Evolutionary conservation across 1,139 yeast species (phyloP), one percentile per base, ranked within the genome.

Genomic region (Barnettozyma hawaiiensis): DNA sequence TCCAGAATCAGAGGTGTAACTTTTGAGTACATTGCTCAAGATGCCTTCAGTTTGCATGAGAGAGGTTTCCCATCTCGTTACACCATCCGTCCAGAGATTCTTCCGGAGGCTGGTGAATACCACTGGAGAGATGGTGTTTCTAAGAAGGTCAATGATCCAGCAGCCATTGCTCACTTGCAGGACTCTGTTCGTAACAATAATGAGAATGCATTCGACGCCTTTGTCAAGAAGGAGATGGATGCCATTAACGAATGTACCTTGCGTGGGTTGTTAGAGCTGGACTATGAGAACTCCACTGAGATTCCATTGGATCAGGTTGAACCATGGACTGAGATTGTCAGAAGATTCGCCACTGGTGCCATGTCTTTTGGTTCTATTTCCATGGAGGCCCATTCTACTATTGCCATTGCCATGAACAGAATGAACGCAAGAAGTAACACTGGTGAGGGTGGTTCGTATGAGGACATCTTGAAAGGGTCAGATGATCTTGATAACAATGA

Each of bases 91-190:
- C 90, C 92, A 23, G 64, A 73, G 37, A 66, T 65, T 29, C 74
- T 92, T 49, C 95, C 96, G 34, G 97, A 92, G 66, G 79, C 94
- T 48, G 98, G 98, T 66, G 97, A 92, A 64, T 92, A 89, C 62
- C 95, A 89, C 67, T 92, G 96, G 95, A 82, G 98, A 71, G 97
- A 92, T 62, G 97, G 97, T 62, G 98, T 97, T 53, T 96, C 87
- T 58, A 81, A 92, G 41, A 97, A 92, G 64, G 78, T 92, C 52
- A 92, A 92, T 63, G 95, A 87, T 51, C 98, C 98, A 20, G 76
- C 86, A 35, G 97, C 97, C 20, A 85, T 92, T 66, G 97, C 97
- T 26, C 81, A 86, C 48, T 76, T 92, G 62, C 97, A 92, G 67
- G 97, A 92, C 64, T 97, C 97, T 15, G 98, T 92, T 42, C 79